Evolutionary conservation across 208 protist species (phyloP).

Genomic region (Crithidia sp.): DNA sequence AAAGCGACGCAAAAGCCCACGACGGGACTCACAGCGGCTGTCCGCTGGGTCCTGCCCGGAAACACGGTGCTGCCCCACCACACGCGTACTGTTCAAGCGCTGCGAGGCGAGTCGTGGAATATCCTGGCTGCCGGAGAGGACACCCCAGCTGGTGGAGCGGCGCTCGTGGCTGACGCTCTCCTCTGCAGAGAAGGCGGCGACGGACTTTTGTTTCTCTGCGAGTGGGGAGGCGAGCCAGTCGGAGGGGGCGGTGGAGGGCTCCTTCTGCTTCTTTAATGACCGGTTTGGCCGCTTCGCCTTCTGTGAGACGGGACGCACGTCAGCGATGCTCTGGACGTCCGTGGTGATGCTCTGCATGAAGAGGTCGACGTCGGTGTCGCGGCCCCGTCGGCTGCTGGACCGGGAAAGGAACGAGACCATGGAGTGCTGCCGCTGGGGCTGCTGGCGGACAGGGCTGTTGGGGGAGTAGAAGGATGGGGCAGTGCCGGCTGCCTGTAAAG

Average conservation of each 20-base stretch:
- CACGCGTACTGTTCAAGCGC: neutral
- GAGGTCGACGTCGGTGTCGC: neutral
- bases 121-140: neutral
- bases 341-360: slow-evolving; percentile 2
- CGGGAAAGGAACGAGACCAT: neutral
- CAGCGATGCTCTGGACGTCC: neutral
- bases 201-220: neutral
- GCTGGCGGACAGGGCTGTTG: neutral
- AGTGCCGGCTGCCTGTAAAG: no score
- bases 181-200: neutral
- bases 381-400: neutral
- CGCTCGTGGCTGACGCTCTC: slow-evolving; percentile 2
- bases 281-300: neutral
- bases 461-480: neutral
- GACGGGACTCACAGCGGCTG: neutral
- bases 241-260: neutral
- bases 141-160: neutral
- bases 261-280: neutral
- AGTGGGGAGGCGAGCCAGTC: neutral
- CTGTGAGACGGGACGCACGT: neutral
- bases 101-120: neutral
- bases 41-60: neutral
- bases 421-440: neutral
- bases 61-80: neutral
- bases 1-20: slow-evolving; percentile 1